phyloP scores from a whole-genome alignment of 768 basidiomycete genomes.

The Pulveroboletus sp. region DNA sequence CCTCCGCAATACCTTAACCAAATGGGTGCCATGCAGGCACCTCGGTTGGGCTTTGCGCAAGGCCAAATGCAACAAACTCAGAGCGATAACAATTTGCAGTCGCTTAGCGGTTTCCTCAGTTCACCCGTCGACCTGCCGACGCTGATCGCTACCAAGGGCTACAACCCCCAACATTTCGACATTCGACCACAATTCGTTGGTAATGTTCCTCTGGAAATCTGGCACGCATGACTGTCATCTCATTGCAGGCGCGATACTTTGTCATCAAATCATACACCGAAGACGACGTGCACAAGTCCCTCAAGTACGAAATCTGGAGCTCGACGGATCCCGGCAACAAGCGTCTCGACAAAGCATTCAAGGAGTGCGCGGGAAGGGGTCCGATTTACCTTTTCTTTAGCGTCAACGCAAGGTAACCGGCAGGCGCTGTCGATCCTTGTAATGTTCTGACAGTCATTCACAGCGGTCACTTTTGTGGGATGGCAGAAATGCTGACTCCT shows the following conservation, averaged over 20 bases:
- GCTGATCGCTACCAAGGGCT: conserved; percentile 84
- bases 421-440: background rate
- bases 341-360: conserved; percentile 94
- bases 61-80: conserved; percentile 26
- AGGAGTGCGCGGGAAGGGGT: conserved; percentile 85
- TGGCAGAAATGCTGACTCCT: conserved; percentile 97
- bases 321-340: conserved; percentile 97
- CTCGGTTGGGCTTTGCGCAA: conserved; percentile 37
- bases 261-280: conserved; percentile 99
- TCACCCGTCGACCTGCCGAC: conserved; percentile 82
- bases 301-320: conserved; percentile 98
- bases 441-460: conserved; percentile 9
- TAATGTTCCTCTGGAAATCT: conserved; percentile 12
- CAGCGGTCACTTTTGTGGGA: conserved; percentile 96
- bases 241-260: conserved; percentile 77
- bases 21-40: conserved; percentile 34
- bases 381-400: conserved; percentile 99
- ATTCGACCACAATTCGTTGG: conserved; percentile 72
- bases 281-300: conserved; percentile 97
- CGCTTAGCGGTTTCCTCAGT: conserved; percentile 44
- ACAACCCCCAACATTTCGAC: conserved; percentile 86
- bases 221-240: conserved; percentile 1
- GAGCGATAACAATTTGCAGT: conserved; percentile 33
- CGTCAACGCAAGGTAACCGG: conserved; percentile 76
- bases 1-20: conserved; percentile 72